Percentiles rank a stretch among this genome's conserved stretches.
phyloP scores from a whole-genome alignment of 257 asterid species.

The Ophiorrhiza pumila region DNA sequence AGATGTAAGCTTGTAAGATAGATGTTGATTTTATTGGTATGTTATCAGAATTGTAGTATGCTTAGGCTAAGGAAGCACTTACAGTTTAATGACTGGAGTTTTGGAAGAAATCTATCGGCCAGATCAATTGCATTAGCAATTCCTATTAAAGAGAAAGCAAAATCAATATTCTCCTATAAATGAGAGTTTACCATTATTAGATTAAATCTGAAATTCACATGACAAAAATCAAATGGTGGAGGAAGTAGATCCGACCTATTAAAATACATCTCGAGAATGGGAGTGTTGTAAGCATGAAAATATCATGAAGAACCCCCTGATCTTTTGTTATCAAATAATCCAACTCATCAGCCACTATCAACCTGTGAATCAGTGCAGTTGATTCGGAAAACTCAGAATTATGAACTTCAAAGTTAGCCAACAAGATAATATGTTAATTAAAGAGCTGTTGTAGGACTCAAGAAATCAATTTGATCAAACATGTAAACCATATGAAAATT shows the following conservation, averaged over 20 bases:
- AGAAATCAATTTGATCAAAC: neutral
- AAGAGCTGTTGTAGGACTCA: neutral
- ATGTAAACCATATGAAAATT: conserved; percentile 3
- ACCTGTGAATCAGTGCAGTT: conserved; percentile 35
- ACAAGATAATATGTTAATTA: neutral
- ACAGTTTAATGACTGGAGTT: conserved; percentile 79
- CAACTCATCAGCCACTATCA: conserved; percentile 87
- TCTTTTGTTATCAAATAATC: conserved; percentile 93
- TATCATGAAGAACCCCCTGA: conserved; percentile 79
- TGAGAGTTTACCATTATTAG: neutral
- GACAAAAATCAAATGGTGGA: neutral
- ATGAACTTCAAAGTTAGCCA: neutral
- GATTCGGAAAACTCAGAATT: neutral
- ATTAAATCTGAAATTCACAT: neutral
- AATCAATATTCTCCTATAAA: conserved; percentile 12
- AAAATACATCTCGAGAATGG: conserved; percentile 91
- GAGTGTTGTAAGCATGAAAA: conserved; percentile 82
- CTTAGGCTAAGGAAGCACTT: conserved; percentile 38
- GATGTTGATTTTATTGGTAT: neutral
- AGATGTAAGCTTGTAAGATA: conserved; percentile 9
- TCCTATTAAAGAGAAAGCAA: conserved; percentile 52
- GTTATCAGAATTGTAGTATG: neutral
- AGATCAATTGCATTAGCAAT: conserved; percentile 95
- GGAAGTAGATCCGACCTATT: conserved; percentile 46
- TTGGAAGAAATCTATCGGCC: conserved; percentile 93